Evolutionary conservation across 805 yeast genomes (phyloP).

Genomic region (Cyberlindnera euphorbiae): DNA sequence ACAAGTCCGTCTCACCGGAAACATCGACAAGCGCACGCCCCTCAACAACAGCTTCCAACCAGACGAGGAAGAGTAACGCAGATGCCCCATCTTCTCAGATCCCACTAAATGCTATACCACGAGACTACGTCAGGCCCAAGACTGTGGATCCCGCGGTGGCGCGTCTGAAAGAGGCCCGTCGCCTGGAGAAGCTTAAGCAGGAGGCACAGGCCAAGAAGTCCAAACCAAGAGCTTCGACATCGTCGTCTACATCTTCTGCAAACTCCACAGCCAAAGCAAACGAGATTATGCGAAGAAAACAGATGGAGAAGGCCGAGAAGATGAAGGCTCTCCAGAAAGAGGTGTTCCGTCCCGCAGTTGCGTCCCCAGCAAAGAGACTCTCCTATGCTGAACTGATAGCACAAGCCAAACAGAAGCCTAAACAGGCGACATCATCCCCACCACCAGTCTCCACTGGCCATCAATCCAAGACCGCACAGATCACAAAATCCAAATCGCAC

Average conservation of each 20-base stretch:
- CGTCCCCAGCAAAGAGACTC: slow-evolving; percentile 37
- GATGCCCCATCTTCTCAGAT: not conserved
- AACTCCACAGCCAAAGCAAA: slow-evolving; percentile 8
- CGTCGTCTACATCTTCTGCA: slow-evolving; percentile 1
- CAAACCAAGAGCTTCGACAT: not conserved
- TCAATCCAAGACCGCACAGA: slow-evolving; percentile 9
- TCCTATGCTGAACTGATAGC: slow-evolving; percentile 54
- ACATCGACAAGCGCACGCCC: too few species aligned
- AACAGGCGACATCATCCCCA: slow-evolving; percentile 14
- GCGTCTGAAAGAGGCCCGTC: slow-evolving; percentile 60
- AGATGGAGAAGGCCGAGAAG: slow-evolving; percentile 5
- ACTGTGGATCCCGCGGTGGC: slow-evolving; percentile 67
- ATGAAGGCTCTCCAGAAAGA: slow-evolving; percentile 1
- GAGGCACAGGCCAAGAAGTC: slow-evolving; percentile 14
- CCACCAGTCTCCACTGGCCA: slow-evolving; percentile 9
- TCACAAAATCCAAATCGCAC: slow-evolving; percentile 4
- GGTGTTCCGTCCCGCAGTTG: not conserved
- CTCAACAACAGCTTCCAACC: not conserved
- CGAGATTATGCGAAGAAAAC: slow-evolving; percentile 10
- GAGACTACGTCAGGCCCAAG: slow-evolving; percentile 13
- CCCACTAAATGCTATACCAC: slow-evolving; percentile 10
- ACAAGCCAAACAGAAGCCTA: slow-evolving; percentile 42
- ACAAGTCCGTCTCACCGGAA: slow-evolving; percentile 8
- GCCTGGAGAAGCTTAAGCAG: slow-evolving; percentile 41
- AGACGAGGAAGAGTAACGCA: not conserved